These are phyloP conservation scores for Penicillium roqueforti DNA, from an alignment of 495 filamentous ascomycete genomes.

Conservation along the genomic window DNA sequence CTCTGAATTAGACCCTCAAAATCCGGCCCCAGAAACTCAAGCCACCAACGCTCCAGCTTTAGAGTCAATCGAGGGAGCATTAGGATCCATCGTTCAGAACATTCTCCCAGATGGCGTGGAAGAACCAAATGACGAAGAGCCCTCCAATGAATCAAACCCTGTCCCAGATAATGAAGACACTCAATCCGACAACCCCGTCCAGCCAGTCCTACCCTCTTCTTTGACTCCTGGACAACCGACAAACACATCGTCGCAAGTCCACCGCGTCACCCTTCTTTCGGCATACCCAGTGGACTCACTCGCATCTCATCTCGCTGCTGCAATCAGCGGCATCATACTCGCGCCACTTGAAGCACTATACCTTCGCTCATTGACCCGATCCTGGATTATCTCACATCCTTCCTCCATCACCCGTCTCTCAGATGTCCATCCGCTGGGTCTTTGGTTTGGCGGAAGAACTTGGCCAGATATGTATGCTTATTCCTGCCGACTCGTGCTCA, in stretches of 20 bases:
- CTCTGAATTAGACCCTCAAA: conserved; percentile 11
- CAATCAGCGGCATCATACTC: conserved; percentile 41
- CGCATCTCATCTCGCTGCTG: conserved; percentile 40
- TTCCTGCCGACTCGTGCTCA: conserved; percentile 39
- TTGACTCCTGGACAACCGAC: conserved; percentile 12
- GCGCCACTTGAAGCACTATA: conserved; percentile 47
- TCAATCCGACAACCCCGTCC: background rate
- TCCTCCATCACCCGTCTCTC: conserved; percentile 18
- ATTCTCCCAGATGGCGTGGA: conserved; percentile 37
- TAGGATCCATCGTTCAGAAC: conserved; percentile 15
- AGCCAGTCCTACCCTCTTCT: conserved; percentile 7
- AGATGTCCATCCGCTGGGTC: conserved; percentile 32
- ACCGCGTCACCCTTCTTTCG: conserved; percentile 51
- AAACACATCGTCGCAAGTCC: conserved; percentile 15
- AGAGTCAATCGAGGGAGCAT: conserved; percentile 9
- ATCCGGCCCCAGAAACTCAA: background rate
- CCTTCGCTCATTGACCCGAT: conserved; percentile 42
- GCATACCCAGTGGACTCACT: conserved; percentile 43
- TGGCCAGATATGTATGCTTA: conserved; percentile 39
- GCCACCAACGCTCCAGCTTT: conserved; percentile 3
- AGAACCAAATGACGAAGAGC: conserved; percentile 30
- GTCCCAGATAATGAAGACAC: conserved; percentile 1
- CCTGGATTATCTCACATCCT: conserved; percentile 34
- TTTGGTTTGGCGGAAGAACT: conserved; percentile 42
- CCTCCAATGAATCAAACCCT: conserved; percentile 10